These are phyloP conservation scores for Fusarium nematophilum DNA, from an alignment of 2,329 filamentous ascomycete species.

Conservation along the genomic window DNA sequence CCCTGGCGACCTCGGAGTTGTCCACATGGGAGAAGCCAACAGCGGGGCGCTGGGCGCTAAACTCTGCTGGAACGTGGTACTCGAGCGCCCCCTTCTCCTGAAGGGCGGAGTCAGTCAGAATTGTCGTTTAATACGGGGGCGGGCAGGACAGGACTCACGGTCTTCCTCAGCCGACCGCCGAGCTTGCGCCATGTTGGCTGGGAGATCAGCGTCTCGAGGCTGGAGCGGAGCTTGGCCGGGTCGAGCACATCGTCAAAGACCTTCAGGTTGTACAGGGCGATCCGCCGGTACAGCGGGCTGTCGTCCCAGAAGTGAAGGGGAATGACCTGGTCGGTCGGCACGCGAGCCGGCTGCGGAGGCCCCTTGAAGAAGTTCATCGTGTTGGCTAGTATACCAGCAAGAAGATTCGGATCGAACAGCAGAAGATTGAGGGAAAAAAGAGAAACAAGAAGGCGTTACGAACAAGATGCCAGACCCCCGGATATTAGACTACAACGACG, in stretches of 20 bases:
- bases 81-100: too few relatives aligned
- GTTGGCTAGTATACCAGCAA: too few relatives aligned
- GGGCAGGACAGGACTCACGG: constrained; percentile 15
- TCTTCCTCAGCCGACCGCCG: constrained; percentile 14
- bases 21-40: constrained; percentile 14
- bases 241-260: constrained; percentile 22
- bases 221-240: constrained; percentile 14
- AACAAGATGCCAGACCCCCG: too few relatives aligned
- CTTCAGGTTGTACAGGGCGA: constrained; percentile 17
- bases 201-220: constrained; percentile 14
- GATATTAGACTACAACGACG: too few relatives aligned
- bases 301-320: constrained; percentile 20
- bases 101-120: too few relatives aligned
- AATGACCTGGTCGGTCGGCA: constrained; percentile 11
- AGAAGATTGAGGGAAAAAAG: too few relatives aligned
- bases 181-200: constrained; percentile 14
- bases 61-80: constrained; percentile 14
- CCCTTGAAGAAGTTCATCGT: constrained; percentile 12
- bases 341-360: constrained; percentile 2
- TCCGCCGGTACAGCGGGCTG: constrained; percentile 15
- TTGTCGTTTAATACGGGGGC: not conserved
- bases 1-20: constrained; percentile 3
- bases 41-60: constrained; percentile 3
- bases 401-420: too few relatives aligned
- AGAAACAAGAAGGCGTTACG: too few relatives aligned